Conservation (phyloP, 306 rosid genomes). For the Quercus berberidifolia region DNA sequence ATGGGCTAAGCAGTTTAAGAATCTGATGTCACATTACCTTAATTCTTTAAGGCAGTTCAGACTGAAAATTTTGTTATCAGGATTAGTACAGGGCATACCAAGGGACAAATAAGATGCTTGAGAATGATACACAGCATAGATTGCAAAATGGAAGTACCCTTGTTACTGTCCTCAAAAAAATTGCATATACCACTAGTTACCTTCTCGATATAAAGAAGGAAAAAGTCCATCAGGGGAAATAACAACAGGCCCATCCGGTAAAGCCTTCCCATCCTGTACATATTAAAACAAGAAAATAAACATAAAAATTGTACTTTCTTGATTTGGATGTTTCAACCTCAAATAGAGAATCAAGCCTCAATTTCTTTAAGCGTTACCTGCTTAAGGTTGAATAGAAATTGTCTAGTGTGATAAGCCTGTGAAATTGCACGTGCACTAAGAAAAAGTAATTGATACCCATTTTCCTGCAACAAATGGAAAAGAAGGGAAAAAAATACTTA, state of each 20-base stretch:
- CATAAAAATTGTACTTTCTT: not conserved
- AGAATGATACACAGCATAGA: not conserved
- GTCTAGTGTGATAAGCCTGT: conserved; percentile 84
- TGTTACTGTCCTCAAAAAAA: not conserved
- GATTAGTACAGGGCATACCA: not conserved
- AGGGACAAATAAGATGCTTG: not conserved
- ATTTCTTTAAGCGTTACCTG: conserved; percentile 52
- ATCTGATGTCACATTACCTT: not conserved
- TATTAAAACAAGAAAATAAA: conserved; percentile 20
- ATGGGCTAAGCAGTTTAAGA: not conserved
- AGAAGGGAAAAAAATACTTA: conserved; percentile 4
- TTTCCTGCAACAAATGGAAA: conserved; percentile 61
- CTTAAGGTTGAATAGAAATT: conserved; percentile 81
- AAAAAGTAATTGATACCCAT: conserved; percentile 92
- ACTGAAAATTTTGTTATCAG: not conserved
- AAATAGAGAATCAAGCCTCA: conserved; percentile 17
- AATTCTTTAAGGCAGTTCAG: not conserved
- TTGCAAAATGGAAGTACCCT: not conserved
- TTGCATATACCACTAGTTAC: conserved; percentile 32
- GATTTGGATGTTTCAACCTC: conserved; percentile 3
- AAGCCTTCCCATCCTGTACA: conserved; percentile 79
- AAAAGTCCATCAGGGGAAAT: conserved; percentile 97
- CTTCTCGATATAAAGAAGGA: conserved; percentile 96
- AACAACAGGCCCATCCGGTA: conserved; percentile 96
- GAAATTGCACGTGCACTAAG: conserved; percentile 98